Evolutionary conservation across 2,329 filamentous ascomycete species (phyloP).

Genomic region (Bipolaris bicolor): DNA sequence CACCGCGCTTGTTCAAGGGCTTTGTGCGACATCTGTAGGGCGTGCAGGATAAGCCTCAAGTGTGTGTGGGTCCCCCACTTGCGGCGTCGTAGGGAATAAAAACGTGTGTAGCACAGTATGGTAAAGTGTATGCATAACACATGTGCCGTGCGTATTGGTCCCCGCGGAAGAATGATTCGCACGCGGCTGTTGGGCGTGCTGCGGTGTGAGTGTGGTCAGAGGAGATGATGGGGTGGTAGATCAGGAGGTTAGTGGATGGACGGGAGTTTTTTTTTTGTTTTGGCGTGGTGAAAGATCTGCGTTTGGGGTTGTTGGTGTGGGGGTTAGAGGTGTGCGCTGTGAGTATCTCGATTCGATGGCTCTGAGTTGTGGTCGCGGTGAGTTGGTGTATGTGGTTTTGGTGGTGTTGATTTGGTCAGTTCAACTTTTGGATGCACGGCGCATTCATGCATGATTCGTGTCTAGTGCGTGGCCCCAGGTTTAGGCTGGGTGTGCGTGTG

Average conservation of each 20-base stretch:
- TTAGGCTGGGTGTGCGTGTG: background rate
- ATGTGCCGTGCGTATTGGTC: no score
- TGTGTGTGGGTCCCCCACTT: background rate
- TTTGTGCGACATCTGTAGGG: no score
- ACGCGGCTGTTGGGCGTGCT: no score
- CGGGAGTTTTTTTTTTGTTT: background rate
- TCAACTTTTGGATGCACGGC: background rate
- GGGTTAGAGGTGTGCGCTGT: background rate
- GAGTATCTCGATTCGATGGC: background rate
- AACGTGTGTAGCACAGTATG: no score
- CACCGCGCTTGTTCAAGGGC: no score
- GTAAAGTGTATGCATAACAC: no score
- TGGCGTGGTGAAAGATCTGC: background rate
- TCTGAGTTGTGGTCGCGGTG: no score
- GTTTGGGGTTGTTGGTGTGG: background rate
- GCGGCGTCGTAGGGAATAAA: no score
- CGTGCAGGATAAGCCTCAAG: no score
- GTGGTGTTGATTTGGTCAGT: background rate
- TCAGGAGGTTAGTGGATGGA: background rate
- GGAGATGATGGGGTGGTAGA: background rate
- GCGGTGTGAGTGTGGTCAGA: background rate
- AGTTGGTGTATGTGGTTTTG: background rate
- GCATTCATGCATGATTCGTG: background rate
- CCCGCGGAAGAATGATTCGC: no score
- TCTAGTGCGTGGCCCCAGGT: background rate